A percentile compares a stretch with the other conserved stretches of the same genome.
Conservation (phyloP, 352 stramenopile genomes). For the Phytophthora pluvialis region DNA sequence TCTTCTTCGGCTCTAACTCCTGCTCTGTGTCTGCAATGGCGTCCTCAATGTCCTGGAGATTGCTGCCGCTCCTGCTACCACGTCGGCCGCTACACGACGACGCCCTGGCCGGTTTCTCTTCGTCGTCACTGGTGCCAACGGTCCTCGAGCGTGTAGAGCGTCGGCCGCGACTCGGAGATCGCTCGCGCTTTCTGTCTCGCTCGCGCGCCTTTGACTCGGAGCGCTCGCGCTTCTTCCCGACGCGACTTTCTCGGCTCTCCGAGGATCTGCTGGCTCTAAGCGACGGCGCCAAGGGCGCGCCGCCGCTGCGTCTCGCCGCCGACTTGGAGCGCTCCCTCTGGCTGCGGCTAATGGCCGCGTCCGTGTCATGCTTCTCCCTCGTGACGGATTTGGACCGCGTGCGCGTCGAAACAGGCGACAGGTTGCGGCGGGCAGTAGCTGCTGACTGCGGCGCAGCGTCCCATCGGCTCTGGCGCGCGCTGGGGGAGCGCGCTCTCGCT, state of each 20-base stretch:
- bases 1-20: slow-evolving; percentile 51
- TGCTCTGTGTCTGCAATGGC: slow-evolving; percentile 53
- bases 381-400: slow-evolving; percentile 57
- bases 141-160: slow-evolving; percentile 5
- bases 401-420: slow-evolving; percentile 31
- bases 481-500: slow-evolving; percentile 39
- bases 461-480: not conserved
- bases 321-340: slow-evolving; percentile 45
- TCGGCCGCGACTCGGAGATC: slow-evolving; percentile 31
- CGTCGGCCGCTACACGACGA: slow-evolving; percentile 12
- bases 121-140: slow-evolving; percentile 22
- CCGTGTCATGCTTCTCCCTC: slow-evolving; percentile 31
- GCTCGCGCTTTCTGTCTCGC: slow-evolving; percentile 22
- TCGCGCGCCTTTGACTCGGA: slow-evolving; percentile 26
- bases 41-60: slow-evolving; percentile 53
- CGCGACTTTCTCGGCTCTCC: slow-evolving; percentile 16
- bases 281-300: slow-evolving; percentile 2
- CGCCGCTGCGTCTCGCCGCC: slow-evolving; percentile 34
- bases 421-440: slow-evolving; percentile 14
- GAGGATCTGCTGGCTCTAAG: slow-evolving; percentile 1
- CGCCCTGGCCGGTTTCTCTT: slow-evolving; percentile 18
- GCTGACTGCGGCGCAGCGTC: not conserved
- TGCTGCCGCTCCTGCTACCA: slow-evolving; percentile 35
- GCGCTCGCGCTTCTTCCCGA: slow-evolving; percentile 27
- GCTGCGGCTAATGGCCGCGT: slow-evolving; percentile 22